Evolutionary conservation across 2,329 filamentous ascomycete species (phyloP).

Genomic region (Furcasterigmium furcatum): DNA sequence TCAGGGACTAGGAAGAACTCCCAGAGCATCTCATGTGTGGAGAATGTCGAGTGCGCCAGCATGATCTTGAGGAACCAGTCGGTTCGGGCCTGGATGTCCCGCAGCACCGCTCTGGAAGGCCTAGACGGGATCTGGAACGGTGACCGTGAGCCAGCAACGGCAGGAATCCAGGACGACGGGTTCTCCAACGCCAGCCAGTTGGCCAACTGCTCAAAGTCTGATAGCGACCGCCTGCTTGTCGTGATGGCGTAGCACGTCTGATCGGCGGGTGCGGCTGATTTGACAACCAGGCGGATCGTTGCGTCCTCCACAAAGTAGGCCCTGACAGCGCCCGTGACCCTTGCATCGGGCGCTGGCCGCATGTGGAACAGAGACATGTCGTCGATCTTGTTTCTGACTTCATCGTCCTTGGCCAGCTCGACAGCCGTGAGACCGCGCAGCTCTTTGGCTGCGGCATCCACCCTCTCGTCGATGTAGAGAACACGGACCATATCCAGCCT

Average conservation of each 20-base stretch:
- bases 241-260: conserved; percentile 87
- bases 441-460: conserved; percentile 83
- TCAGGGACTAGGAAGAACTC: conserved; percentile 98
- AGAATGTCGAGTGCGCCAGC: conserved; percentile 84
- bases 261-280: conserved; percentile 84
- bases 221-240: conserved; percentile 82
- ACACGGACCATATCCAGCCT: conserved; percentile 88
- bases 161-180: conserved; percentile 91
- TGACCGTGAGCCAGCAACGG: conserved; percentile 71
- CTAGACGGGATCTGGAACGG: conserved; percentile 93
- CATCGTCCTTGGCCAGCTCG: conserved; percentile 95
- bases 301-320: conserved; percentile 98
- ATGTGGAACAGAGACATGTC: conserved; percentile 84
- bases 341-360: conserved; percentile 66
- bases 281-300: conserved; percentile 87
- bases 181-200: conserved; percentile 83
- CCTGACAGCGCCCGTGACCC: conserved; percentile 88
- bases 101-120: conserved; percentile 80
- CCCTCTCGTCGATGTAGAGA: conserved; percentile 81
- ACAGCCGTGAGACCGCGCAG: conserved; percentile 87
- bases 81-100: conserved; percentile 81
- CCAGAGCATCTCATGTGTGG: conserved; percentile 97
- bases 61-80: conserved; percentile 88
- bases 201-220: conserved; percentile 88
- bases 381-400: conserved; percentile 93